Conservation (phyloP, 352 stramenopile genomes). For the Phytophthora capsici region DNA sequence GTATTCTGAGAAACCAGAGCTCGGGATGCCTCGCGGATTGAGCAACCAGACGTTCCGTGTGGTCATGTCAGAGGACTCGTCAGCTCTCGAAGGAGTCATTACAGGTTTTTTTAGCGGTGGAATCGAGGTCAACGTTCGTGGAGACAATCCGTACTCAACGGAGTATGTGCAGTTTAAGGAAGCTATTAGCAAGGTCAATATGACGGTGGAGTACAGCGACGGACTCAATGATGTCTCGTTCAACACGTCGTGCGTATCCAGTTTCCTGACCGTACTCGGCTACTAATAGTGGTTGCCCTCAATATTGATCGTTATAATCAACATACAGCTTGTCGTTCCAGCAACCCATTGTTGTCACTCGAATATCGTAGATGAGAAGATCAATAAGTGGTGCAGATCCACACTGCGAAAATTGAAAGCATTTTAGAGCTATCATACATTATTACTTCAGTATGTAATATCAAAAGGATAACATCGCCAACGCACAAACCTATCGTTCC, state of each 20-base stretch:
- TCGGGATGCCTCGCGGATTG: conserved; percentile 51
- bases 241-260: conserved; percentile 40
- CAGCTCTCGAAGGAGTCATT: conserved; percentile 44
- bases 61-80: conserved; percentile 43
- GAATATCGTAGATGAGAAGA: too few relatives aligned
- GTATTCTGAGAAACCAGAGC: conserved; percentile 45
- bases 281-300: conserved; percentile 12
- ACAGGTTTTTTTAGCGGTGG: conserved; percentile 41
- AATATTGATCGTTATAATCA: conserved; percentile 11
- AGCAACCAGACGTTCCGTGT: conserved; percentile 54
- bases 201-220: conserved; percentile 62
- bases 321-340: background rate
- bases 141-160: conserved; percentile 53
- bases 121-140: conserved; percentile 51
- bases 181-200: conserved; percentile 50
- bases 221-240: conserved; percentile 43
- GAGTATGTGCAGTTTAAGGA: conserved; percentile 39
- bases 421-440: too few relatives aligned
- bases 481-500: background rate
- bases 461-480: too few relatives aligned
- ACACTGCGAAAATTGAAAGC: too few relatives aligned
- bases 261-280: conserved; percentile 33
- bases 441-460: too few relatives aligned
- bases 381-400: background rate
- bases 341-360: background rate